A percentile compares a stretch with the other conserved stretches of the same genome.
These are phyloP conservation scores for Chlamydomonas incerta DNA, from an alignment of 139 green algal species.

Conservation along the genomic window DNA sequence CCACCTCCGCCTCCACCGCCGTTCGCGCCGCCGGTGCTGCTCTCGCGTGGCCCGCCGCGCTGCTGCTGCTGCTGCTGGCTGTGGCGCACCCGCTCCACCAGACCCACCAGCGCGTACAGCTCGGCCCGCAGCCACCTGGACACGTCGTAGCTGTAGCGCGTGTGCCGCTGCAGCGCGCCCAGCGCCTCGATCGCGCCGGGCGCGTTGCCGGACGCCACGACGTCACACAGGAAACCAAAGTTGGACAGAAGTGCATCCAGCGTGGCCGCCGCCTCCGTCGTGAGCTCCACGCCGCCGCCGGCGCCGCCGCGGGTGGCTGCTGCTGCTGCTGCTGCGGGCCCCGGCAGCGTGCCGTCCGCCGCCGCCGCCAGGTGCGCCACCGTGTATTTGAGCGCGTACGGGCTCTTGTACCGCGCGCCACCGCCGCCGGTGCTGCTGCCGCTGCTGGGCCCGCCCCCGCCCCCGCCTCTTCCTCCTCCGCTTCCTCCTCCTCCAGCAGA, in stretches of 20 bases:
- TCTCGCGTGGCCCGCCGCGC: background rate
- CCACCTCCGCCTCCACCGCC: no score
- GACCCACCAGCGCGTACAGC: background rate
- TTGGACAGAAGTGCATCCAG: background rate
- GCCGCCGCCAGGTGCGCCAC: background rate
- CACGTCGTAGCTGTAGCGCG: background rate
- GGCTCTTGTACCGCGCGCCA: background rate
- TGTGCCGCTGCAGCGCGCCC: background rate
- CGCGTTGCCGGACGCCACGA: background rate
- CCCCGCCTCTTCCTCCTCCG: background rate
- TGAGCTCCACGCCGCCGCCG: background rate
- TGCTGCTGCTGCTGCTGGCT: no score
- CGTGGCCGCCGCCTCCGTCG: background rate
- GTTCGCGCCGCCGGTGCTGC: background rate
- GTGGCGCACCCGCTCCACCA: background rate
- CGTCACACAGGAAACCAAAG: background rate
- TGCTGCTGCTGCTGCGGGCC: background rate
- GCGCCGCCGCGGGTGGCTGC: background rate
- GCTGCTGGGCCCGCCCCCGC: background rate
- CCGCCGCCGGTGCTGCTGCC: background rate
- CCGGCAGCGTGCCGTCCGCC: background rate
- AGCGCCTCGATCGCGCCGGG: background rate
- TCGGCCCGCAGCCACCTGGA: background rate
- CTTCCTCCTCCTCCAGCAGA: background rate
- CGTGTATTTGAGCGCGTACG: background rate